Percentiles rank a stretch among this genome's conserved stretches.
Conservation (phyloP, 1,139 yeast species). For the Protomyces gravidus region DNA sequence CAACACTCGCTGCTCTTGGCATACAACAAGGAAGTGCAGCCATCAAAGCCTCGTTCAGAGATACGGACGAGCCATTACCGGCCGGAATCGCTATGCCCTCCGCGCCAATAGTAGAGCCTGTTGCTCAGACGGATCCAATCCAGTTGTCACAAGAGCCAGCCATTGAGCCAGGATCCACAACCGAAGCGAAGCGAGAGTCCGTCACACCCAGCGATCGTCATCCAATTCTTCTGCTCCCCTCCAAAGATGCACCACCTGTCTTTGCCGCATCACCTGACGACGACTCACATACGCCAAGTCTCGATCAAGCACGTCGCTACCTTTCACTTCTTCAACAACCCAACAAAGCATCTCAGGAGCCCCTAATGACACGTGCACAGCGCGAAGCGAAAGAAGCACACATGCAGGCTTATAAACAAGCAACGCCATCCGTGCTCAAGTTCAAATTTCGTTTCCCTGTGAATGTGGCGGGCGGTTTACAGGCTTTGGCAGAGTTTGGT, state of each 20-base stretch:
- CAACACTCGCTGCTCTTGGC: constrained; percentile 15
- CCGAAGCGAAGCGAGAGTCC: neutral
- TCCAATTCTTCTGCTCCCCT: neutral
- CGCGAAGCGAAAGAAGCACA: neutral
- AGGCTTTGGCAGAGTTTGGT: neutral
- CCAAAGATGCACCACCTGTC: neutral
- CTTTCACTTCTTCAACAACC: neutral
- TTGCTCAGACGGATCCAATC: neutral
- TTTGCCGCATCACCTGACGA: neutral
- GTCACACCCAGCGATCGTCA: neutral
- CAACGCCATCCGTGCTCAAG: neutral
- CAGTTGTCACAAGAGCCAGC: neutral
- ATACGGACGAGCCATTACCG: neutral
- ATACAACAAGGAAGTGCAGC: constrained; percentile 21
- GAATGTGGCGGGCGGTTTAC: neutral
- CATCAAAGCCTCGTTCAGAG: constrained; percentile 5
- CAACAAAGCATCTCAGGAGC: neutral
- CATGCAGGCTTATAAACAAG: too few species aligned
- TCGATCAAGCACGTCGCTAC: constrained; percentile 1
- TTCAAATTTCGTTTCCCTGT: neutral
- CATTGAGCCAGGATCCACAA: neutral
- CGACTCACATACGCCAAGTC: neutral
- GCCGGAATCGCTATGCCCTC: neutral
- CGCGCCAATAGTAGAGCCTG: neutral
- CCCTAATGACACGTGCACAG: neutral